These are phyloP conservation scores for Lithospermum erythrorhizon DNA, from an alignment of 257 asterid genomes.

Conservation along the genomic window DNA sequence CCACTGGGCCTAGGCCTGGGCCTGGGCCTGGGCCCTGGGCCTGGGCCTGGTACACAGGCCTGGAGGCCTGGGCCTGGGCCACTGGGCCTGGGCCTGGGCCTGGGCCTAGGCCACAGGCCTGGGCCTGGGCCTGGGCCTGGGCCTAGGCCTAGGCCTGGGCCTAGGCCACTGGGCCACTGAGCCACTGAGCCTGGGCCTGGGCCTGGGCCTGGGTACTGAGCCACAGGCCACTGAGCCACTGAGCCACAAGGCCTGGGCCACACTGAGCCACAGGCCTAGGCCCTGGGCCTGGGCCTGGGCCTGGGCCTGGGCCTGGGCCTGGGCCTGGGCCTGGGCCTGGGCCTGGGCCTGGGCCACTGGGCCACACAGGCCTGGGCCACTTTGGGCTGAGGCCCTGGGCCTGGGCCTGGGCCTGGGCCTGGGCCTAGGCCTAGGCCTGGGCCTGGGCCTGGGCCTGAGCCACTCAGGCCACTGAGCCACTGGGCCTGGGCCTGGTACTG, in stretches of 20 bases:
- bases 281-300: slow-evolving; percentile 1
- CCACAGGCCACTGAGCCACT: too few relatives aligned
- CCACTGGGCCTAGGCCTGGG: too few relatives aligned
- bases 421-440: background rate
- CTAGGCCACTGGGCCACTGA: background rate
- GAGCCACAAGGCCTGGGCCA: background rate
- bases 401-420: background rate
- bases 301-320: background rate
- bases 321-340: slow-evolving; percentile 4
- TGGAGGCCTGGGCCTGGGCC: background rate
- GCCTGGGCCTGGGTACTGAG: too few relatives aligned
- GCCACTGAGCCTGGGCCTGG: too few relatives aligned
- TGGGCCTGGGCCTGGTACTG: background rate
- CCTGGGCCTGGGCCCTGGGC: too few relatives aligned
- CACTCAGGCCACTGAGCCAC: too few relatives aligned
- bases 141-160: slow-evolving; percentile 1
- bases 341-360: too few relatives aligned
- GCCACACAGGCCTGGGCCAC: background rate
- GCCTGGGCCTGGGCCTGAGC: background rate
- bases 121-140: slow-evolving; percentile 4
- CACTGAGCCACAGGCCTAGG: background rate
- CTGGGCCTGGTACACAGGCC: background rate
- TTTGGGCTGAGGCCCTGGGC: background rate
- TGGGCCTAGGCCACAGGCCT: too few relatives aligned
- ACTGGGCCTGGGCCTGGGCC: background rate